These are phyloP conservation scores for Aspergillus aculeatinus DNA, from an alignment of 2,329 filamentous ascomycete genomes.

Conservation along the genomic window DNA sequence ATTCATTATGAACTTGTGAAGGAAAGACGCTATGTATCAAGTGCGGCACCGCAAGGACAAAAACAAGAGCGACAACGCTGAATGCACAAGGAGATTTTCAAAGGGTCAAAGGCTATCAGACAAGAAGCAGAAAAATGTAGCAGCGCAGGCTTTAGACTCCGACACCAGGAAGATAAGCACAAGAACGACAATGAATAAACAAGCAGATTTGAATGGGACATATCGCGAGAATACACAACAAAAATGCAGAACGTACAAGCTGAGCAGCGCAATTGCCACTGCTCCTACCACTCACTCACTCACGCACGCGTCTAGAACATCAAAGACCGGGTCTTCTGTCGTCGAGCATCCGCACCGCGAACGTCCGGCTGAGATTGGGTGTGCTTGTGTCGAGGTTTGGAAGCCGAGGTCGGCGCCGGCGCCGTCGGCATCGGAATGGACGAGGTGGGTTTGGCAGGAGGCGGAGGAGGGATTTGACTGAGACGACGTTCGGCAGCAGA, in stretches of 20 bases:
- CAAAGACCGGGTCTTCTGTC: slow-evolving; percentile 44
- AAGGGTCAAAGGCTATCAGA: slow-evolving; percentile 1
- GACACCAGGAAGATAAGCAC: slow-evolving; percentile 8
- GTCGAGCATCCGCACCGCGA: slow-evolving; percentile 36
- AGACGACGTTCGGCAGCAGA: slow-evolving; percentile 26
- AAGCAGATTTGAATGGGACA: background rate
- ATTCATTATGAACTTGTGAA: slow-evolving; percentile 20
- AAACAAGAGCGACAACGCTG: slow-evolving; percentile 5
- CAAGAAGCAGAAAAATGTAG: slow-evolving; percentile 8
- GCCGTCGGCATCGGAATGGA: slow-evolving; percentile 27
- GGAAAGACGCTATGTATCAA: slow-evolving; percentile 27
- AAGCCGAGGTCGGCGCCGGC: slow-evolving; percentile 29
- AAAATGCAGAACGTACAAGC: background rate
- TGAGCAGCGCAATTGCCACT: background rate
- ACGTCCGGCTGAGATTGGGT: slow-evolving; percentile 42
- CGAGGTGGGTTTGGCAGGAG: slow-evolving; percentile 25
- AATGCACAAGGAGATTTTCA: slow-evolving; percentile 1
- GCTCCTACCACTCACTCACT: background rate
- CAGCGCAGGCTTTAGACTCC: slow-evolving; percentile 10
- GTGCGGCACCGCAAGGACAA: slow-evolving; percentile 12
- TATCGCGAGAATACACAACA: background rate
- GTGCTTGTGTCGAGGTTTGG: slow-evolving; percentile 40
- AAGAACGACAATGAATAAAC: slow-evolving; percentile 3
- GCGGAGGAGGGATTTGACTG: slow-evolving; percentile 21
- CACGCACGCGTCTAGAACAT: slow-evolving; percentile 34